phyloP scores from a whole-genome alignment of 805 yeast genomes.

The Metschnikowia cerradonensis region DNA sequence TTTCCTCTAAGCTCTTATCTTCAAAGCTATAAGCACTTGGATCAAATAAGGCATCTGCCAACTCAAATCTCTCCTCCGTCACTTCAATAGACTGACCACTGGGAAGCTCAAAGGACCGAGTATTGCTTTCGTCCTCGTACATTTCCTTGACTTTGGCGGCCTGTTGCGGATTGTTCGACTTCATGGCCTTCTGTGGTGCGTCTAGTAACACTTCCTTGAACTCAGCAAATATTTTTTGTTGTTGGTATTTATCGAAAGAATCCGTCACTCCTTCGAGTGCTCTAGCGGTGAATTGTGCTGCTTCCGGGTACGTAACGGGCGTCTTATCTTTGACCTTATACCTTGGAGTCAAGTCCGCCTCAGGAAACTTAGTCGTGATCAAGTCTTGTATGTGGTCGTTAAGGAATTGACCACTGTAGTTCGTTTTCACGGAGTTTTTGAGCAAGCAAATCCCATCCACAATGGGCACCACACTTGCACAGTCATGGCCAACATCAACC shows the following conservation, averaged over 20 bases:
- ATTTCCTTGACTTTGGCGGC: slow-evolving; percentile 23
- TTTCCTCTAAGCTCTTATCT: slow-evolving; percentile 18
- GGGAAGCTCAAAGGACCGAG: slow-evolving; percentile 67
- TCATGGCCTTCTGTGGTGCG: slow-evolving; percentile 42
- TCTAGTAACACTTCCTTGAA: slow-evolving; percentile 70
- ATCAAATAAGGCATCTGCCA: slow-evolving; percentile 71
- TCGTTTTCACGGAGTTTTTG: slow-evolving; percentile 66
- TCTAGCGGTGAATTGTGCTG: slow-evolving; percentile 21
- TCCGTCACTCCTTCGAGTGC: slow-evolving; percentile 35
- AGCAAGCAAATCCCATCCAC: slow-evolving; percentile 76
- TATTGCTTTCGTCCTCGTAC: slow-evolving; percentile 25
- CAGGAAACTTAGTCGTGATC: slow-evolving; percentile 27
- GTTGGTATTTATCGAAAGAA: slow-evolving; percentile 55
- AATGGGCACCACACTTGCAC: slow-evolving; percentile 73
- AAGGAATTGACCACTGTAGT: slow-evolving; percentile 67
- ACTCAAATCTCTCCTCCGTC: slow-evolving; percentile 53
- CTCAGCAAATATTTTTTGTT: slow-evolving; percentile 56
- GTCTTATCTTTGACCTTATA: slow-evolving; percentile 50
- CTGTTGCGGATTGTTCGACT: slow-evolving; percentile 19
- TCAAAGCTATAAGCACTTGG: slow-evolving; percentile 46
- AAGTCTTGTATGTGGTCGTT: slow-evolving; percentile 48
- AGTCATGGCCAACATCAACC: slow-evolving; percentile 81
- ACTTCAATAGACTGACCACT: slow-evolving; percentile 66
- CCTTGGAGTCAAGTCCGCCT: slow-evolving; percentile 29
- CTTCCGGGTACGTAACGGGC: slow-evolving; percentile 30